Base-by-base conservation (phyloP, 1,139 yeast genomes). In the Taiozyma onychis region DNA sequence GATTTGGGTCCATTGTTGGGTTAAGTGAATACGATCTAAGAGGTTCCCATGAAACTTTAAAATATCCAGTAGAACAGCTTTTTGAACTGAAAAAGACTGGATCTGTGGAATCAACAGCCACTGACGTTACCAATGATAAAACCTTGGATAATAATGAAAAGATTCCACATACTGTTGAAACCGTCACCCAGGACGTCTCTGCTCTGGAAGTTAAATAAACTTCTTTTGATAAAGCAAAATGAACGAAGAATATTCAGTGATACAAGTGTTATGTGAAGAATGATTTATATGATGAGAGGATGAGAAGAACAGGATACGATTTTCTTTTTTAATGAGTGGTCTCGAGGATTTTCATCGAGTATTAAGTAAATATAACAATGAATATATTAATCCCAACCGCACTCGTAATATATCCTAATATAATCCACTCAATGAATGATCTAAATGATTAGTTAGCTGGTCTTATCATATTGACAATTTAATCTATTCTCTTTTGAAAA, bases 1-100 rank as follows among this genome's bases (percentile, higher is more conserved):
- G 73, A 57, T 77, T 87, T 47, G 97, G 97, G 22, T 76, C 79
- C 16, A 69, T 68, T 11, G 78, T 91, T 49, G 98, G 98, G 10
- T 73, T 88, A 53, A 83, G 95, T 63, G 99, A 93, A 66, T 74
- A 72, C 46, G 97, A 88, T 64, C 74, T 91, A 58, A 77, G 97
- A 66, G 88, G 88, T 21, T 27, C 41, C 9, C 39, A 41, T 43
- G 51, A 51, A 6, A 41, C 46, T 16, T 27, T 48, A 34, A n/a
- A 37, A 10, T 44, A 28, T 32, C 47, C 48, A 18, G 49, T 48
- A n/a, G 44, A 44, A 11, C 42, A 44, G 41, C 30, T 21, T 2
- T 32, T 34, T 24, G 24, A 18, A 16, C 9, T 37, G 41, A 21
- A 37, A 18, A 37, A 37, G 41, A 18, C 13, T 37, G 41, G 41